phyloP scores from a whole-genome alignment of 164 flowering plant species.

The Aristolochia contorta region DNA sequence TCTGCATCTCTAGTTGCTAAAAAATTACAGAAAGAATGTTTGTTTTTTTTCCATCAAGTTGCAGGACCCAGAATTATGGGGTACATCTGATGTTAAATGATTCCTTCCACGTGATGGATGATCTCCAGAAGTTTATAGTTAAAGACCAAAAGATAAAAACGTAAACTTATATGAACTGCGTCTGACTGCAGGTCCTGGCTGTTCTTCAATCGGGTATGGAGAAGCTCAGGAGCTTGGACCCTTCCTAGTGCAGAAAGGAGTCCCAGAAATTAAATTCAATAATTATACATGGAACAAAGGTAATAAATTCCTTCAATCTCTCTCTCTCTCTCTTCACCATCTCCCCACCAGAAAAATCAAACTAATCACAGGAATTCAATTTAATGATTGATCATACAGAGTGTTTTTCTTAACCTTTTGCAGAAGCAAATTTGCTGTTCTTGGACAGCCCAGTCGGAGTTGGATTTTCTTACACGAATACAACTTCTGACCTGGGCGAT shows the following conservation, averaged over 20 bases:
- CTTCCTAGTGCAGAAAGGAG: constrained; percentile 7
- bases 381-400: not conserved
- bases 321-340: not conserved
- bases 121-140: no score
- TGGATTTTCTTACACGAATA: constrained; percentile 15
- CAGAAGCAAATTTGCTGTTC: constrained; percentile 18
- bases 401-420: not conserved
- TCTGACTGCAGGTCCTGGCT: constrained; percentile 13
- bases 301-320: not conserved
- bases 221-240: constrained; percentile 18
- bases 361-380: not conserved
- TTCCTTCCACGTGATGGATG: no score
- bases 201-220: constrained; percentile 17
- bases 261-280: constrained; percentile 7
- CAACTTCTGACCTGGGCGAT: constrained; percentile 8
- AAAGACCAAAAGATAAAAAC: no score
- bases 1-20: no score
- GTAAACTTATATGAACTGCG: no score
- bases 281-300: constrained; percentile 14
- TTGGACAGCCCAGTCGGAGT: constrained; percentile 17
- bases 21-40: no score
- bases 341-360: not conserved
- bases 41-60: no score
- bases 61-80: no score
- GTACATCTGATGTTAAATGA: no score